These are phyloP conservation scores for Leccinum boreale DNA, from an alignment of 768 basidiomycete genomes.

Conservation along the genomic window DNA sequence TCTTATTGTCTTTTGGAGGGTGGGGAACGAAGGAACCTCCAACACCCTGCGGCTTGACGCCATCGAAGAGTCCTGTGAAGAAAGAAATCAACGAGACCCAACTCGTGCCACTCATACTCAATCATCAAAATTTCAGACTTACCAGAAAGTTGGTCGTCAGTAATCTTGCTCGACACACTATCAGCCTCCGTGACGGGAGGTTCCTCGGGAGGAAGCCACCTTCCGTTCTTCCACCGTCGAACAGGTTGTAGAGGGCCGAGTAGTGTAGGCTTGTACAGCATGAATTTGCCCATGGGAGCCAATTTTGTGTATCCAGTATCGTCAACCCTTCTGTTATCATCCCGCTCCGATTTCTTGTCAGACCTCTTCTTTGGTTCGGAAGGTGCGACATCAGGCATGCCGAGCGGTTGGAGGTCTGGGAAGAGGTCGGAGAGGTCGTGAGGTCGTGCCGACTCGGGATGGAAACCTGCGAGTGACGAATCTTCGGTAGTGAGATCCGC, in stretches of 20 bases:
- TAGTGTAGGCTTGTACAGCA: constrained; percentile 80
- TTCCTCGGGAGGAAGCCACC: constrained; percentile 66
- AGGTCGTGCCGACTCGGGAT: constrained; percentile 29
- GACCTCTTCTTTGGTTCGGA: constrained; percentile 45
- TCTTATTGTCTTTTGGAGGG: constrained; percentile 37
- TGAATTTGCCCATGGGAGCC: constrained; percentile 70
- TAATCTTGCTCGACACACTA: constrained; percentile 38
- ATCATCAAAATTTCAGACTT: constrained; percentile 16
- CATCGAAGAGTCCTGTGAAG: constrained; percentile 39
- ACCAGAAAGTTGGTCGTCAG: constrained; percentile 55
- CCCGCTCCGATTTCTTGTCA: constrained; percentile 54
- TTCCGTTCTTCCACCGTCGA: constrained; percentile 62
- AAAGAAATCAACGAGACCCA: constrained; percentile 3
- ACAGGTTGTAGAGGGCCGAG: constrained; percentile 83
- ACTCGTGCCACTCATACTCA: constrained; percentile 34
- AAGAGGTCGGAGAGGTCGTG: constrained; percentile 68
- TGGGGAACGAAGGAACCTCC: constrained; percentile 23
- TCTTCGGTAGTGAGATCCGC: constrained; percentile 37
- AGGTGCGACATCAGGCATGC: constrained; percentile 46
- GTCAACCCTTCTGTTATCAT: constrained; percentile 74
- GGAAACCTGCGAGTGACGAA: constrained; percentile 10
- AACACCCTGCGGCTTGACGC: constrained; percentile 22
- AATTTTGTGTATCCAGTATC: constrained; percentile 76
- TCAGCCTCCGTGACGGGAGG: constrained; percentile 37
- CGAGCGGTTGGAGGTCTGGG: constrained; percentile 72